phyloP scores from a whole-genome alignment of 1,139 yeast genomes.

The Protomyces gravidus region DNA sequence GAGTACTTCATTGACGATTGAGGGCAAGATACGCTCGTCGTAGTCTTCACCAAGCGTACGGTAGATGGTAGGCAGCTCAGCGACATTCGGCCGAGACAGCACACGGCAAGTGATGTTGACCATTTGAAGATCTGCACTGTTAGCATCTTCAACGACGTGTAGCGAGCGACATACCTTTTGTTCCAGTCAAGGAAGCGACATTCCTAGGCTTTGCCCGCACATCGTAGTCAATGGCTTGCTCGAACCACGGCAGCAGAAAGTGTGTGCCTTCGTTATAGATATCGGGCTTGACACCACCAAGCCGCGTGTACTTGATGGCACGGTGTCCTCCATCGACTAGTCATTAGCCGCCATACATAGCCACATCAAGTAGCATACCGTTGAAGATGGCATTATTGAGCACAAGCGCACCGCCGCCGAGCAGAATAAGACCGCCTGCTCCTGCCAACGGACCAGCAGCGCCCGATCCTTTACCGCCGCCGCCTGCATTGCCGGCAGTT shows the following conservation, averaged over 20 bases:
- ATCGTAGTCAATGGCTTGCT: slow-evolving; percentile 86
- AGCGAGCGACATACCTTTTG: slow-evolving; percentile 53
- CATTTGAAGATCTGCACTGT: slow-evolving; percentile 68
- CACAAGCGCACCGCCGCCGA: slow-evolving; percentile 26
- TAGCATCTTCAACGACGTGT: neutral
- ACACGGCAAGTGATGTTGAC: slow-evolving; percentile 98
- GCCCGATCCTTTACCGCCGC: slow-evolving; percentile 12
- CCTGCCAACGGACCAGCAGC: slow-evolving; percentile 21
- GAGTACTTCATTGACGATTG: slow-evolving; percentile 93
- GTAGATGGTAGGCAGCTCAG: slow-evolving; percentile 73
- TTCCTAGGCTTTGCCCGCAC: slow-evolving; percentile 97
- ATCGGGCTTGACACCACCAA: slow-evolving; percentile 78
- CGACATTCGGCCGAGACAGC: slow-evolving; percentile 78
- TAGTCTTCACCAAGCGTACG: slow-evolving; percentile 90
- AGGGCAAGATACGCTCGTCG: slow-evolving; percentile 94
- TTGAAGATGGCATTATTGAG: slow-evolving; percentile 26
- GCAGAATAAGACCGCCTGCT: slow-evolving; percentile 15
- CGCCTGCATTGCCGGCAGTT: slow-evolving; percentile 22
- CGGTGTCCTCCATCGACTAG: slow-evolving; percentile 97
- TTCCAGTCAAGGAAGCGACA: slow-evolving; percentile 95
- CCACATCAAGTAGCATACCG: neutral
- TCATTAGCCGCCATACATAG: neutral
- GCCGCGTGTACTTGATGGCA: slow-evolving; percentile 86
- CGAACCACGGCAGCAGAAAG: slow-evolving; percentile 88
- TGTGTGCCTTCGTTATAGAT: slow-evolving; percentile 95